Percentiles rank a stretch among this genome's conserved stretches.
Evolutionary conservation across 805 yeast genomes (phyloP).

Genomic region (Ogataea philodendri): DNA sequence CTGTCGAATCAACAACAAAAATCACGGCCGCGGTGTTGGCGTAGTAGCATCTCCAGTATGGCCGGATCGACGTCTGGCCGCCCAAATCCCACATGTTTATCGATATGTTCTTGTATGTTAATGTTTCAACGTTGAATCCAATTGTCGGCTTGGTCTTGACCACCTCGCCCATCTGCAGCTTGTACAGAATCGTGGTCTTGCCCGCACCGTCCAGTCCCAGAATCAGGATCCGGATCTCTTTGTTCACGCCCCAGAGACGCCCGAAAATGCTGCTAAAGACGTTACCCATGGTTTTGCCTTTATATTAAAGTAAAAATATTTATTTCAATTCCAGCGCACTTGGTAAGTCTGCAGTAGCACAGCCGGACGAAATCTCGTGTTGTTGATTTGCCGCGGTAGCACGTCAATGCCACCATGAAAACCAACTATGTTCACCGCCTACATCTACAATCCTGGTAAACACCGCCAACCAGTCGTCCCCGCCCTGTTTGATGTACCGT

Average conservation of each 20-base stretch:
- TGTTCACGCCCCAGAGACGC: conserved; percentile 82
- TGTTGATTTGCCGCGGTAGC: no score
- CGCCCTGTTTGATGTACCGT: no score
- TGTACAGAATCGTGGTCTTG: conserved; percentile 89
- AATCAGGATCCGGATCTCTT: conserved; percentile 86
- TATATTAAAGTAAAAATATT: conserved; percentile 3
- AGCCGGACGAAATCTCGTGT: no score
- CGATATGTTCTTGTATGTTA: conserved; percentile 82
- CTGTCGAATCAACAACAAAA: conserved; percentile 95
- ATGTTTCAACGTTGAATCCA: conserved; percentile 93
- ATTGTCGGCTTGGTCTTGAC: conserved; percentile 74
- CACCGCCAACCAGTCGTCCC: no score
- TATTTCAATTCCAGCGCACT: conserved; percentile 1
- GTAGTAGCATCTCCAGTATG: conserved; percentile 96
- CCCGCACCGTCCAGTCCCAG: conserved; percentile 97
- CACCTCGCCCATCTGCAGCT: conserved; percentile 84
- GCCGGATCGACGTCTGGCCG: conserved; percentile 93
- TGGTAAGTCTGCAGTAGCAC: no score
- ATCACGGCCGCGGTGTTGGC: conserved; percentile 94
- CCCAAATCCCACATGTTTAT: conserved; percentile 97
- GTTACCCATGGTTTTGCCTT: conserved; percentile 64
- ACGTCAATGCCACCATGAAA: no score
- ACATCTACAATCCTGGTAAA: no score
- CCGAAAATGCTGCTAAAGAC: conserved; percentile 84
- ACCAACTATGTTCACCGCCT: no score